Conservation (phyloP, 2,329 filamentous ascomycete species). For the Tolypocladium pustulatum region DNA sequence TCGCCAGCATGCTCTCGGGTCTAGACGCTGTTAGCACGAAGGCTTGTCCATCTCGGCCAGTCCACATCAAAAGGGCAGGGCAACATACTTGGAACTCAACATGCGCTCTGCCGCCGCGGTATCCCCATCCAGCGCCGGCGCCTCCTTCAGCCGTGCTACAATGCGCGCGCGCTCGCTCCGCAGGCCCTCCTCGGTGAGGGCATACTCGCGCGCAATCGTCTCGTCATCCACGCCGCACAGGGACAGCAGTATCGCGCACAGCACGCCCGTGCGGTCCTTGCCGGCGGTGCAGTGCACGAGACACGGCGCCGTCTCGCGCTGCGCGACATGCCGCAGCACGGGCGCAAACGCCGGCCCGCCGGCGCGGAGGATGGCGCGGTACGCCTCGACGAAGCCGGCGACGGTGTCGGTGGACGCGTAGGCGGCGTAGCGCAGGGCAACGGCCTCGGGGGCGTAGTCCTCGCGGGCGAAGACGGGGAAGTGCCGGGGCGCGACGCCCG, state of each 20-base stretch:
- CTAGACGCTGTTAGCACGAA: conserved; percentile 13
- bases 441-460: conserved; percentile 51
- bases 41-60: background rate
- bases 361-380: conserved; percentile 47
- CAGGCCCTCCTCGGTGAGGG: conserved; percentile 53
- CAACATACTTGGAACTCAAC: conserved; percentile 31
- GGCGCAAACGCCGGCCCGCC: conserved; percentile 40
- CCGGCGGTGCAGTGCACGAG: conserved; percentile 67
- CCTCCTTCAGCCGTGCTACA: conserved; percentile 35
- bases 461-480: conserved; percentile 52
- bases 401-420: conserved; percentile 43
- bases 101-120: conserved; percentile 31
- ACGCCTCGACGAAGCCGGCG: conserved; percentile 53
- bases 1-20: conserved; percentile 37
- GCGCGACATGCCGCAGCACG: conserved; percentile 43
- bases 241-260: conserved; percentile 54
- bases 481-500: conserved; percentile 36
- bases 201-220: conserved; percentile 56
- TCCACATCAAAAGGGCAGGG: background rate
- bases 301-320: conserved; percentile 28
- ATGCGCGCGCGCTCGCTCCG: conserved; percentile 40
- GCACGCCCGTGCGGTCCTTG: conserved; percentile 66
- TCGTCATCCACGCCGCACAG: conserved; percentile 52
- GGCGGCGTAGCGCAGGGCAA: conserved; percentile 49
- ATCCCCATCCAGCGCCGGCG: conserved; percentile 38